Evolutionary conservation across 2,329 filamentous ascomycete genomes (phyloP).

Genomic region (Scedosporium dehoogii): DNA sequence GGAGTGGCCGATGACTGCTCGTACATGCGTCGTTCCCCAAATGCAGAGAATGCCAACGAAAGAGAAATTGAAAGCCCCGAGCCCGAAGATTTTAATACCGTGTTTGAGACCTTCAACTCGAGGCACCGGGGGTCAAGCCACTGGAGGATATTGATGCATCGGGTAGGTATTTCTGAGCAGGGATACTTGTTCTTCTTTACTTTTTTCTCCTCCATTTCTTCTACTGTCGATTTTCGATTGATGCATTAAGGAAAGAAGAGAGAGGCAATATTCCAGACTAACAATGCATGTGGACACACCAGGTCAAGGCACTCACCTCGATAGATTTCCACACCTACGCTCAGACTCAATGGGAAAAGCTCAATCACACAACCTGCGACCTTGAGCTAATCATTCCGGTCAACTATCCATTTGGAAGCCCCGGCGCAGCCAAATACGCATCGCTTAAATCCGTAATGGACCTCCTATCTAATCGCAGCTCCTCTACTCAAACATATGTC

Average conservation of each 20-base stretch:
- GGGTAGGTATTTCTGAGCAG: not conserved
- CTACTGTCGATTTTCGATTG: no score
- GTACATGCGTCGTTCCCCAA: slow-evolving; percentile 24
- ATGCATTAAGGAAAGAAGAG: no score
- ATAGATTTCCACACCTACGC: slow-evolving; percentile 1
- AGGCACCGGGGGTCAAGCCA: slow-evolving; percentile 25
- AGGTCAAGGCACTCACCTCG: not conserved
- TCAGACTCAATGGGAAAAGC: slow-evolving; percentile 15
- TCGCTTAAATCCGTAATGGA: slow-evolving; percentile 20
- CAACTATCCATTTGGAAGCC: slow-evolving; percentile 28
- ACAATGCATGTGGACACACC: no score
- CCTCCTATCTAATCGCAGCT: slow-evolving; percentile 15
- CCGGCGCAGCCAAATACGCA: slow-evolving; percentile 22
- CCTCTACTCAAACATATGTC: slow-evolving; percentile 16
- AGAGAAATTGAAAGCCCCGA: slow-evolving; percentile 13
- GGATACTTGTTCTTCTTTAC: not conserved
- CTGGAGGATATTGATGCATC: slow-evolving; percentile 24
- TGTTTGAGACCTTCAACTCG: slow-evolving; percentile 21
- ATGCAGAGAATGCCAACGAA: slow-evolving; percentile 19
- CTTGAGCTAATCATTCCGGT: slow-evolving; percentile 24
- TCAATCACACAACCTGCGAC: slow-evolving; percentile 19
- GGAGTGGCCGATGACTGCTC: slow-evolving; percentile 25
- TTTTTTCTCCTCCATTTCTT: not conserved
- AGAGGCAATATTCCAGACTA: no score
- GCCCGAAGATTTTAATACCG: slow-evolving; percentile 17